Conservation (phyloP, 2,329 filamentous ascomycete species). For the Phialemonium atrogriseum region DNA sequence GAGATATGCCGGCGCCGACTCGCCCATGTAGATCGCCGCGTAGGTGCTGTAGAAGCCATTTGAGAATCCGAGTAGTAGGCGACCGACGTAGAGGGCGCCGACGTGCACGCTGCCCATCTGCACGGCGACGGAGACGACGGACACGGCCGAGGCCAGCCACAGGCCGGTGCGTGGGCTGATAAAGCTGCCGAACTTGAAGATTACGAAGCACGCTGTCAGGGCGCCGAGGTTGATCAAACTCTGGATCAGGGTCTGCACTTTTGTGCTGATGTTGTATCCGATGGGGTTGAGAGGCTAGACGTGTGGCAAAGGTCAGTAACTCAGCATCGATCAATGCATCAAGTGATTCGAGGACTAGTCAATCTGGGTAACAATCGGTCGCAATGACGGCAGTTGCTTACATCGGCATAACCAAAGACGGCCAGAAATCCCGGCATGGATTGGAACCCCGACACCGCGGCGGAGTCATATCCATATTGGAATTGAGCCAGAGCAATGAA, state of each 20-base stretch:
- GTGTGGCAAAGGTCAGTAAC: background rate
- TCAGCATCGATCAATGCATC: too few species aligned
- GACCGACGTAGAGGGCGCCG: conserved; percentile 39
- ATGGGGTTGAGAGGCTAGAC: conserved; percentile 16
- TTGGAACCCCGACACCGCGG: conserved; percentile 30
- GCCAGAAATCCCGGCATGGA: conserved; percentile 27
- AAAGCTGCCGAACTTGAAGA: conserved; percentile 19
- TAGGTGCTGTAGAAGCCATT: conserved; percentile 45
- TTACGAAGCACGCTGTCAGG: conserved; percentile 22
- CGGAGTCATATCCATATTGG: conserved; percentile 32
- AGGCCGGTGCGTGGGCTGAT: conserved; percentile 36
- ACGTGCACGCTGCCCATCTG: conserved; percentile 43
- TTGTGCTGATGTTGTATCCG: conserved; percentile 17
- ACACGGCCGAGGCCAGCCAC: conserved; percentile 35
- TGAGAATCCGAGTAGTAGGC: conserved; percentile 42
- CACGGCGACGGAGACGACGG: conserved; percentile 37
- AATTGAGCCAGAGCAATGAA: conserved; percentile 31
- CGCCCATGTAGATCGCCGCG: conserved; percentile 14
- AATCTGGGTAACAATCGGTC: too few species aligned
- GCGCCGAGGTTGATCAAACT: conserved; percentile 26
- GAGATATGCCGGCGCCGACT: conserved; percentile 13
- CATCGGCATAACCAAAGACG: conserved; percentile 14
- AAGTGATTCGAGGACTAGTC: too few species aligned
- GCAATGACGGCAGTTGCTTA: background rate
- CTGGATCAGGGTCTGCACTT: conserved; percentile 26